These are phyloP conservation scores for Teratosphaeria gauchensis DNA, from an alignment of 2,329 filamentous ascomycete genomes.

Conservation along the genomic window DNA sequence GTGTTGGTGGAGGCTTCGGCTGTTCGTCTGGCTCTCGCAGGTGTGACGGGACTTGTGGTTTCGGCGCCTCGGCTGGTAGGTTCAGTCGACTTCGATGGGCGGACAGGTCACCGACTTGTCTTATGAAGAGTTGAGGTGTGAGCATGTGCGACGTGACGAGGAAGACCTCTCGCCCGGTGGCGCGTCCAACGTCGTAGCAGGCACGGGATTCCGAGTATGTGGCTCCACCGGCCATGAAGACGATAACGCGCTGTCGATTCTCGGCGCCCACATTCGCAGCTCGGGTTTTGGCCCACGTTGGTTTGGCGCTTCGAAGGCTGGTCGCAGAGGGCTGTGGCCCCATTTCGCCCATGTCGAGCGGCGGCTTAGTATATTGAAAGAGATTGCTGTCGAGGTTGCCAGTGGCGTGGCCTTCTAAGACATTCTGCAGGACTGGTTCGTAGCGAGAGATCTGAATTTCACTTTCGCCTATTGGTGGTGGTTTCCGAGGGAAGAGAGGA, in stretches of 20 bases:
- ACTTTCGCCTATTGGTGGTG: slow-evolving; percentile 41
- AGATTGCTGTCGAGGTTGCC: slow-evolving; percentile 33
- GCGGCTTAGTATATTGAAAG: slow-evolving; percentile 42
- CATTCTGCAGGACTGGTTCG: slow-evolving; percentile 68
- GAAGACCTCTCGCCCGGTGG: slow-evolving; percentile 71
- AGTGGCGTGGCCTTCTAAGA: slow-evolving; percentile 60
- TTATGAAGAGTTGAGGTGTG: slow-evolving; percentile 70
- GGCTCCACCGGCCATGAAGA: slow-evolving; percentile 91
- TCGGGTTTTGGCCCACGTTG: slow-evolving; percentile 85
- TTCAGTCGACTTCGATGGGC: slow-evolving; percentile 65
- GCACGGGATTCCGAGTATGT: slow-evolving; percentile 83
- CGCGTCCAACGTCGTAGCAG: slow-evolving; percentile 76
- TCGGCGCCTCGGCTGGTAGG: slow-evolving; percentile 70
- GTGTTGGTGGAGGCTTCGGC: slow-evolving; percentile 41
- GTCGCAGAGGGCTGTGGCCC: slow-evolving; percentile 43
- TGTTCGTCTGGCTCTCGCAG: slow-evolving; percentile 64
- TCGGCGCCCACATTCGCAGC: slow-evolving; percentile 50
- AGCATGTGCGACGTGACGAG: slow-evolving; percentile 89
- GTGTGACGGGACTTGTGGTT: slow-evolving; percentile 73
- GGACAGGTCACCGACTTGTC: slow-evolving; percentile 72
- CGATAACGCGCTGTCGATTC: slow-evolving; percentile 79
- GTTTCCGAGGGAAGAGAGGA: slow-evolving; percentile 64
- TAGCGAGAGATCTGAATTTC: slow-evolving; percentile 83
- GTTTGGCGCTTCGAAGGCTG: slow-evolving; percentile 82
- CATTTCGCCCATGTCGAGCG: slow-evolving; percentile 49